These are phyloP conservation scores for Macrolepiota fuliginosa DNA, from an alignment of 768 basidiomycete genomes.

Conservation along the genomic window DNA sequence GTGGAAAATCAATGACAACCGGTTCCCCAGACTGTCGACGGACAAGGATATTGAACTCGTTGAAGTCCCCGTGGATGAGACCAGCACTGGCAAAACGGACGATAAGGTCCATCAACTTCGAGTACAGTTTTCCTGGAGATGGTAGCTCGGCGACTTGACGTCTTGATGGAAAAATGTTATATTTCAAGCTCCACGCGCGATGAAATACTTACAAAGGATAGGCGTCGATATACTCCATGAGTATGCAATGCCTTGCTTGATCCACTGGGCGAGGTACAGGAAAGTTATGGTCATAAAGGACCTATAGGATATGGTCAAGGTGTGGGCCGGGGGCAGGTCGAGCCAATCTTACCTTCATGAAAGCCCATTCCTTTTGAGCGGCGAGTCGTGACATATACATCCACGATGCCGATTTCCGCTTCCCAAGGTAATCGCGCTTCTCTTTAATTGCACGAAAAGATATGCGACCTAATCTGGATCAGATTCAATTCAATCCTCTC, in stretches of 20 bases:
- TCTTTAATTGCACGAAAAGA: conserved; percentile 96
- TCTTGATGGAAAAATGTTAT: conserved; percentile 35
- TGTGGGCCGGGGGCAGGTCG: background rate
- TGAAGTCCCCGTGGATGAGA: conserved; percentile 98
- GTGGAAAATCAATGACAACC: conserved; percentile 96
- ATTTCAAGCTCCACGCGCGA: background rate
- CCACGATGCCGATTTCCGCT: conserved; percentile 95
- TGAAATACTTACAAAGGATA: conserved; percentile 76
- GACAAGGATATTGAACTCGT: conserved; percentile 99
- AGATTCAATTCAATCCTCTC: background rate
- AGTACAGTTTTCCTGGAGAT: conserved; percentile 89
- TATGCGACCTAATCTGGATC: conserved; percentile 83
- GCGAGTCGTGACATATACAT: conserved; percentile 98
- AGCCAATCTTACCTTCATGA: conserved; percentile 78
- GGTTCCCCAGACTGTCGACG: conserved; percentile 71
- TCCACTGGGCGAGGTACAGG: conserved; percentile 94
- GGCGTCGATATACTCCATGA: conserved; percentile 96
- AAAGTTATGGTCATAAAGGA: conserved; percentile 87
- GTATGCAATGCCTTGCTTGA: conserved; percentile 89
- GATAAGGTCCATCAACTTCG: conserved; percentile 90
- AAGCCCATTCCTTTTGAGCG: conserved; percentile 97
- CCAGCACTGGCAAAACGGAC: conserved; percentile 92
- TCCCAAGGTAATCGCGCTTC: conserved; percentile 95
- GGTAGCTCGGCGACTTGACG: conserved; percentile 85
- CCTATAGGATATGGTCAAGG: conserved; percentile 39